A percentile compares a stretch with the other conserved stretches of the same genome.
Evolutionary conservation across 1,139 yeast species (phyloP).

Genomic region (Zhuliangozyma blackwelliae): DNA sequence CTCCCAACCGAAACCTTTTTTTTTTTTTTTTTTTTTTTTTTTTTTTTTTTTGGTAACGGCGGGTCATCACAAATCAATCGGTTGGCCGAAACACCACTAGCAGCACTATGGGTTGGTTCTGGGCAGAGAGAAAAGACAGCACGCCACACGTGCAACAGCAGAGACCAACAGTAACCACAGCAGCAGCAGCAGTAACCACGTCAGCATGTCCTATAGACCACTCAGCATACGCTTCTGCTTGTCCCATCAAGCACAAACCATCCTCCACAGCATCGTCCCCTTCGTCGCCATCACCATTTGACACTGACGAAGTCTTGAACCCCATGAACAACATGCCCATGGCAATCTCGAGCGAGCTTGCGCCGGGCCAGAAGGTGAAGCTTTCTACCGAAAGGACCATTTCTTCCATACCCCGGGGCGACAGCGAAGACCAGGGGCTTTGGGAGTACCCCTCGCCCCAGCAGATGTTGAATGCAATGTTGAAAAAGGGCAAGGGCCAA

Average conservation of each 20-base stretch:
- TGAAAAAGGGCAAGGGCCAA: slow-evolving; percentile 84
- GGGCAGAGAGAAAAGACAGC: slow-evolving; percentile 46
- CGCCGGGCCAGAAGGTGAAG: slow-evolving; percentile 75
- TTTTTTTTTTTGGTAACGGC: too few relatives aligned
- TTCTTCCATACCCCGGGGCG: slow-evolving; percentile 86
- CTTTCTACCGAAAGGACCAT: slow-evolving; percentile 81
- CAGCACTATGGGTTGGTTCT: slow-evolving; percentile 94
- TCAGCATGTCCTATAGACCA: slow-evolving; percentile 33
- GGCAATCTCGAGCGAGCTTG: slow-evolving; percentile 57
- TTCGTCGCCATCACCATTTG: too few relatives aligned
- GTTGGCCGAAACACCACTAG: too few relatives aligned
- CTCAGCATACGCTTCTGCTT: slow-evolving; percentile 4
- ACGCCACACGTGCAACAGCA: too few relatives aligned
- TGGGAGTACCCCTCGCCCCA: slow-evolving; percentile 99
- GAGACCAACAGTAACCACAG: slow-evolving; percentile 2
- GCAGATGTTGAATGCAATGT: slow-evolving; percentile 97
- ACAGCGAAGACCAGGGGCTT: slow-evolving; percentile 55
- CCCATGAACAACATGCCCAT: slow-evolving; percentile 91
- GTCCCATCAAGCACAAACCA: slow-evolving; percentile 8
- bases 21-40: neutral
- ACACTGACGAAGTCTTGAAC: slow-evolving; percentile 39
- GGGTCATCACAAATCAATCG: too few relatives aligned
- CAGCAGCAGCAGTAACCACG: slow-evolving; percentile 5
- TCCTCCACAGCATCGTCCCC: too few relatives aligned
- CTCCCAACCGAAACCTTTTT: neutral